Conservation (phyloP, 164 flowering plant species). For the Piper longum region DNA sequence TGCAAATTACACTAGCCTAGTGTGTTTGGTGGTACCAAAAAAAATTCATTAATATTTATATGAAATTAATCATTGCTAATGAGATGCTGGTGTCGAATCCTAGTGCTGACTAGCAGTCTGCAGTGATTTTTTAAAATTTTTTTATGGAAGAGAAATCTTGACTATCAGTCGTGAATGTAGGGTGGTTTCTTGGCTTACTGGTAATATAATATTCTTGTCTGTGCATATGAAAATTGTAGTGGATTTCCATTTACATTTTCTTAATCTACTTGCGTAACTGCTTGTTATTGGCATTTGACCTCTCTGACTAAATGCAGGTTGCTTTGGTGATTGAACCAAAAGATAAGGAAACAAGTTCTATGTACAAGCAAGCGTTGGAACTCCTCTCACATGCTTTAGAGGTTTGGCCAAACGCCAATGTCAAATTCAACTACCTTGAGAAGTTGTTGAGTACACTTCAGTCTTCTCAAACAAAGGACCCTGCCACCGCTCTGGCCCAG, state of each 20-base stretch:
- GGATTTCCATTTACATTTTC: background rate
- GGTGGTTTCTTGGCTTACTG: no score
- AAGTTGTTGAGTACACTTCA: slow-evolving; percentile 92
- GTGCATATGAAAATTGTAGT: no score
- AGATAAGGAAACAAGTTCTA: slow-evolving; percentile 81
- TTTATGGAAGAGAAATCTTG: no score
- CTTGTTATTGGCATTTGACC: background rate
- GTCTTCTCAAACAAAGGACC: slow-evolving; percentile 95
- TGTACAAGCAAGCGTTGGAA: slow-evolving; percentile 95
- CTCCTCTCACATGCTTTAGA: slow-evolving; percentile 92
- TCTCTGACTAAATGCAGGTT: slow-evolving; percentile 36
- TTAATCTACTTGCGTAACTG: background rate
- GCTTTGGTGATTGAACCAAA: slow-evolving; percentile 95
- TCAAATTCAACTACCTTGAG: slow-evolving; percentile 91
- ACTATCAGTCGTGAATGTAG: no score
- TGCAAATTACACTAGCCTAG: no score
- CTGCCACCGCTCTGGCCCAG: slow-evolving; percentile 96
- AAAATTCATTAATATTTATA: no score
- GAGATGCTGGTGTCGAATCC: no score
- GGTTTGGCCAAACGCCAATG: slow-evolving; percentile 99
- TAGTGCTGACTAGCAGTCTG: no score
- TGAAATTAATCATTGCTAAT: no score
- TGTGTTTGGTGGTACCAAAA: no score
- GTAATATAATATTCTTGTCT: no score
- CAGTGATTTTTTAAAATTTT: no score